A percentile compares a stretch with the other conserved stretches of the same genome.
phyloP scores from a whole-genome alignment of 257 asterid species.

The Plantago ovata region DNA sequence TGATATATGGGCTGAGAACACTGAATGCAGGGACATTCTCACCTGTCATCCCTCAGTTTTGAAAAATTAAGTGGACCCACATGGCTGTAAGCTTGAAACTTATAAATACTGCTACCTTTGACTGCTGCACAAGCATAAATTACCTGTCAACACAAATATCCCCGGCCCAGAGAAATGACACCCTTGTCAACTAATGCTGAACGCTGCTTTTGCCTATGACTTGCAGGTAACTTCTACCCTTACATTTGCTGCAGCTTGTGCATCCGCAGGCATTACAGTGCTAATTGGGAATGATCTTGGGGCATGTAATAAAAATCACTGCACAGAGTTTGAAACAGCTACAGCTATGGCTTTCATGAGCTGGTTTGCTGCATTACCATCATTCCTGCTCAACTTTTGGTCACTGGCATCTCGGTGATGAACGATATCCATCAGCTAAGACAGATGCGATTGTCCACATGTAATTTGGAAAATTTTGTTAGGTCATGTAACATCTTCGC shows the following conservation, averaged over 20 bases:
- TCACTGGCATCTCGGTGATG: slow-evolving; percentile 77
- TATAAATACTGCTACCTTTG: no score
- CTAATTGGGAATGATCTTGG: slow-evolving; percentile 82
- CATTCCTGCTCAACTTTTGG: slow-evolving; percentile 82
- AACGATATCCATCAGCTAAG: not conserved
- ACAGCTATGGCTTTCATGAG: slow-evolving; percentile 96
- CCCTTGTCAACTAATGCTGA: slow-evolving; percentile 14
- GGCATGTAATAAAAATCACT: slow-evolving; percentile 68
- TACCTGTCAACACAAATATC: no score
- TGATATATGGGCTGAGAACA: no score
- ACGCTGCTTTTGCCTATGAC: not conserved
- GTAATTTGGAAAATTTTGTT: slow-evolving; percentile 9
- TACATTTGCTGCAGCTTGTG: slow-evolving; percentile 94
- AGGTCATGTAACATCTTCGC: slow-evolving; percentile 12
- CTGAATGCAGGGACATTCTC: no score
- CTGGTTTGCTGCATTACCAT: slow-evolving; percentile 88
- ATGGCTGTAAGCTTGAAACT: no score
- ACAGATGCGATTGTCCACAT: slow-evolving; percentile 8
- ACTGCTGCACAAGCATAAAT: no score
- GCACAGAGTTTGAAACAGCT: slow-evolving; percentile 84
- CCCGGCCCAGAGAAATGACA: no score
- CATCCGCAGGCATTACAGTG: slow-evolving; percentile 97
- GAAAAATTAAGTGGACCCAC: no score
- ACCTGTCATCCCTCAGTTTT: no score
- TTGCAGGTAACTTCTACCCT: slow-evolving; percentile 85